These are phyloP conservation scores for Osmozyma mogii DNA, from an alignment of 805 yeast species.

Conservation along the genomic window DNA sequence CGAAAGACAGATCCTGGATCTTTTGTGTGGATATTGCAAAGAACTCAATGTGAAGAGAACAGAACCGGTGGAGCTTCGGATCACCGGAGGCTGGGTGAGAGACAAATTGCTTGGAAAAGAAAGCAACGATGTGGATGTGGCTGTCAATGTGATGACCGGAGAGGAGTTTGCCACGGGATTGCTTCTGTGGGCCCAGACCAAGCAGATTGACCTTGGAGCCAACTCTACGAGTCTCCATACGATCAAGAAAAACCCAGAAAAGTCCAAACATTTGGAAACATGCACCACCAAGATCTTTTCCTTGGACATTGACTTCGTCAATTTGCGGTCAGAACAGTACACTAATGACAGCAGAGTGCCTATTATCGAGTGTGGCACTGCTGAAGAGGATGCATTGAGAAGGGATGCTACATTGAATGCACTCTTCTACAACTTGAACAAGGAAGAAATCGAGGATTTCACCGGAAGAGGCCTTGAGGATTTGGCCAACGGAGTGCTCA, in stretches of 20 bases:
- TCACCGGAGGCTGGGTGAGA: constrained; percentile 98
- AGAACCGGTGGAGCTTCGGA: constrained; percentile 48
- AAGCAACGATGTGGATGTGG: constrained; percentile 87
- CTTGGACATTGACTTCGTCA: constrained; percentile 89
- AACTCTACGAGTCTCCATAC: constrained; percentile 49
- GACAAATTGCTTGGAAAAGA: constrained; percentile 79
- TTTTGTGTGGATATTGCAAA: constrained; percentile 34
- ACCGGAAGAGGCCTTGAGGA: constrained; percentile 74
- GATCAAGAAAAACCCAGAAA: constrained; percentile 88
- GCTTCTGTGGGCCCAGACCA: constrained; percentile 35
- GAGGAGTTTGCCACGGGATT: constrained; percentile 72
- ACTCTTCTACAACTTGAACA: constrained; percentile 72
- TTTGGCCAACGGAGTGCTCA: constrained; percentile 55
- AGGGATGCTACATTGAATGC: constrained; percentile 96
- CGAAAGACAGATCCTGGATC: constrained; percentile 32
- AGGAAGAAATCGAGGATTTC: constrained; percentile 70
- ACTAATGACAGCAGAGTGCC: constrained; percentile 86
- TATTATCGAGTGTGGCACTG: constrained; percentile 73
- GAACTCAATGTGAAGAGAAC: constrained; percentile 8
- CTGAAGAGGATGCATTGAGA: constrained; percentile 83
- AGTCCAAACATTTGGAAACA: constrained; percentile 93
- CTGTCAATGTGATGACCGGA: constrained; percentile 79
- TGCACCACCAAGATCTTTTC: constrained; percentile 85
- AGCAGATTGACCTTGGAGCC: constrained; percentile 21
- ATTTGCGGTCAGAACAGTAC: constrained; percentile 80